Evolutionary conservation across 2,329 filamentous ascomycete species (phyloP).

Genomic region (Pyricularia pennisetigena): DNA sequence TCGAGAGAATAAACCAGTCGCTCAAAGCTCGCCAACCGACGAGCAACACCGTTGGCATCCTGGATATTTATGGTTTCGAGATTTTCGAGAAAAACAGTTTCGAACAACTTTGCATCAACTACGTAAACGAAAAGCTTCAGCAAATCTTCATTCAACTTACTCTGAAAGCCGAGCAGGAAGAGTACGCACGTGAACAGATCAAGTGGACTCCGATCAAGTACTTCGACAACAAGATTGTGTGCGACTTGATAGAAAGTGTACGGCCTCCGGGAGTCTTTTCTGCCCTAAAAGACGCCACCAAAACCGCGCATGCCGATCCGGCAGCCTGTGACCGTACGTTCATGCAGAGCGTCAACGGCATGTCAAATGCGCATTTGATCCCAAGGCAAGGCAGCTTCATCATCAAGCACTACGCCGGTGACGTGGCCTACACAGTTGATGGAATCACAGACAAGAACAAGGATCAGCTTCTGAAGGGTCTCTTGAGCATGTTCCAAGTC

Average conservation of each 20-base stretch:
- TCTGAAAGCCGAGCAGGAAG: slow-evolving; percentile 92
- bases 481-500: slow-evolving; percentile 75
- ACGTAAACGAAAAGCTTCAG: slow-evolving; percentile 98
- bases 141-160: slow-evolving; percentile 99
- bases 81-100: slow-evolving; percentile 99
- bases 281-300: slow-evolving; percentile 93
- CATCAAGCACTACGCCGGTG: slow-evolving; percentile 97
- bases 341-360: slow-evolving; percentile 82
- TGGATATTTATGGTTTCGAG: slow-evolving; percentile 98
- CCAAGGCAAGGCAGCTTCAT: slow-evolving; percentile 93
- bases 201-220: slow-evolving; percentile 99
- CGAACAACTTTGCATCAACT: slow-evolving; percentile 98
- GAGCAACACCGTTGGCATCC: slow-evolving; percentile 82
- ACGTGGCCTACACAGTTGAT: slow-evolving; percentile 87
- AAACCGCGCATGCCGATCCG: slow-evolving; percentile 94
- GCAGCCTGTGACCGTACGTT: slow-evolving; percentile 92
- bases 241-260: slow-evolving; percentile 88
- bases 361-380: slow-evolving; percentile 85
- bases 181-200: slow-evolving; percentile 92
- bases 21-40: slow-evolving; percentile 68
- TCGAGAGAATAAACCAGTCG: slow-evolving; percentile 81
- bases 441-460: slow-evolving; percentile 99
- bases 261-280: slow-evolving; percentile 89
- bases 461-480: slow-evolving; percentile 88
- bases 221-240: slow-evolving; percentile 99